These are phyloP conservation scores for Elsinoe arachidis DNA, from an alignment of 2,329 filamentous ascomycete species.

Conservation along the genomic window DNA sequence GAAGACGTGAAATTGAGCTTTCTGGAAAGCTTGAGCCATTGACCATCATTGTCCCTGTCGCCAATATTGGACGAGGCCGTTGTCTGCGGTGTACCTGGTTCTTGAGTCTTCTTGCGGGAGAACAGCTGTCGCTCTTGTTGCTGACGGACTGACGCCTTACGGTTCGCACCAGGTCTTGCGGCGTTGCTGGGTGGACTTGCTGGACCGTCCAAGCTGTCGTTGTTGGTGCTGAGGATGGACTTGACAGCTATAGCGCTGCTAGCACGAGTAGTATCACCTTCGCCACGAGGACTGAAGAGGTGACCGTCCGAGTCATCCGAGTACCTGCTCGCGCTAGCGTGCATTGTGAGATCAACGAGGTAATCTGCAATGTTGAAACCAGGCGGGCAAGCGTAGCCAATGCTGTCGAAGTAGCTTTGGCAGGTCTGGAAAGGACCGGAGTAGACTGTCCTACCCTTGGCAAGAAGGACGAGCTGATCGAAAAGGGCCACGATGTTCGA, in stretches of 20 bases:
- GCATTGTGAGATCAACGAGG: constrained; percentile 95
- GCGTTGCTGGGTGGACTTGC: constrained; percentile 43
- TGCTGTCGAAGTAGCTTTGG: constrained; percentile 82
- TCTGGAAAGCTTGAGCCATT: constrained; percentile 51
- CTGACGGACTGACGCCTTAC: constrained; percentile 71
- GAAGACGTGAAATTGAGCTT: constrained; percentile 36
- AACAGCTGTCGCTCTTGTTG: constrained; percentile 87
- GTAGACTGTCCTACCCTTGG: constrained; percentile 82
- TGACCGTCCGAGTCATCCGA: constrained; percentile 35
- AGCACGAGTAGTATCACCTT: constrained; percentile 60
- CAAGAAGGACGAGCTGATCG: constrained; percentile 83
- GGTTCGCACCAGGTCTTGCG: constrained; percentile 57
- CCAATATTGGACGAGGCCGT: constrained; percentile 46
- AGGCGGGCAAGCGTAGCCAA: constrained; percentile 86
- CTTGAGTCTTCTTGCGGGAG: constrained; percentile 63
- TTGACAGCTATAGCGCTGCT: constrained; percentile 85
- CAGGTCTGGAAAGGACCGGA: constrained; percentile 84
- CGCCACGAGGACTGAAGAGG: constrained; percentile 45
- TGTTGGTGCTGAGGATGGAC: constrained; percentile 77
- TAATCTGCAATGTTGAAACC: constrained; percentile 99
- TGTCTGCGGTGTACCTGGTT: constrained; percentile 34
- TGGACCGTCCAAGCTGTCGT: constrained; percentile 52
- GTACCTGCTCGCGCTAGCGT: constrained; percentile 49
- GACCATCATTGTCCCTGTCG: constrained; percentile 44
- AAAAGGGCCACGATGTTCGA: constrained; percentile 98